Evolutionary conservation across 2,329 filamentous ascomycete genomes (phyloP), one percentile per base, ranked within the genome.

Genomic region (Arthrinium phaeospermum): DNA sequence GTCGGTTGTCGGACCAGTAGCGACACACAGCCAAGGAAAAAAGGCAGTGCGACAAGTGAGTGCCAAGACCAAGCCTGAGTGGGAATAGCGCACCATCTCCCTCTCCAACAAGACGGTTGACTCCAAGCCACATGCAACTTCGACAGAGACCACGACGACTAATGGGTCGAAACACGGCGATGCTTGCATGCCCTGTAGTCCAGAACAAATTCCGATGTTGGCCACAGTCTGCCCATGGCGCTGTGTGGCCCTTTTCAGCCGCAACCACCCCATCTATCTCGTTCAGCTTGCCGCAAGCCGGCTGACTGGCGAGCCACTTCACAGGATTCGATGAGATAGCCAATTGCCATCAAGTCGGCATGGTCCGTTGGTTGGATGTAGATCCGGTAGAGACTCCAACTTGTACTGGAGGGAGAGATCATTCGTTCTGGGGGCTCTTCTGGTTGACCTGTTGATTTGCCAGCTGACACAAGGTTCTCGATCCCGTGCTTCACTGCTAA

Each of bases 1-100:
- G 30, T 64, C 57, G 57, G 57, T 37, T 64, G 57, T 64, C 57
- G 57, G 57, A n/a, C 57, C 53, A 61, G 53, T 57, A 34, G 53
- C 53, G 53, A 57, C 51, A 41, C 10, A 34, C 24, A 49, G 22
- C 46, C 46, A 49, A n/a, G 6, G 6, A 41, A 41, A 41, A 41
- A 41, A 41, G 46, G 19, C 46, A 49, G 46, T 49, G 46, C 46
- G 46, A n/a, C 46, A n/a, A 57, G 24, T 14, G 14, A 57, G 24
- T 14, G 14, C 53, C 14, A 34, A 61, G 24, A 10, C 53, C 53
- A 64, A 37, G 53, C 30, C 57, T 41, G 30, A 13, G 57, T 41
- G 57, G 57, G 53, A 16, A 61, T 61, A 61, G 53, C 30, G 53
- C 16, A 61, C 16, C 53, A 34, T 6, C 51, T 19, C n/a, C 14